Evolutionary conservation across 1,139 yeast genomes (phyloP), one percentile per base, ranked within the genome.

Genomic region (Pichia sp.): DNA sequence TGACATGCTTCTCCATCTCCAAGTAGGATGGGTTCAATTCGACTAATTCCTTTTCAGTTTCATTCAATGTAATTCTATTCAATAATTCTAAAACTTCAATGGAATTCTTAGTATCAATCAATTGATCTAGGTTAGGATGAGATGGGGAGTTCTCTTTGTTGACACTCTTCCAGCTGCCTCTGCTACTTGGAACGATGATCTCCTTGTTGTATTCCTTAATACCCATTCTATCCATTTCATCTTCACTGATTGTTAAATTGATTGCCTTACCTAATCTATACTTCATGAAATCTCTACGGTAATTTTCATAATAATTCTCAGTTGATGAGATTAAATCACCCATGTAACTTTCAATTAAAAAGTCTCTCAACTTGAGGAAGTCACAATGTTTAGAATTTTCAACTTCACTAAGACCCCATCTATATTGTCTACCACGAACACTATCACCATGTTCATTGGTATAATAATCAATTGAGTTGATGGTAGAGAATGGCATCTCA

Each of bases 341-440:
- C 73, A 84, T 73, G 55, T 83, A 70, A 22, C 73, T 71, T 3
- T 73, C 68, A 64, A 83, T 67, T 36, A 84, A 60, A 9, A 81
- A 61, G 12, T 73, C 70, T 54, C 81, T 75, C 51, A 88, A 69
- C 32, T 67, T 67, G 9, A 63, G 49, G 55, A 85, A 84, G 60
- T 88, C 95, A 64, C 94, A 81, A 59, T 82, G 86, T 4, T 62
- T 58, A 2, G 72, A 72, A 57, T 86, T 81, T 53, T 83, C 90
- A 34, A 84, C 79, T 53, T 86, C 89, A 5, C 84, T 83, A 22
- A 72, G 49, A 0, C 96, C 96, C 94, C 95, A 87, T 11, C 68
- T 71, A 63, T 85, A 87, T 53, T 72, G 69, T 56, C 96, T 74
- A 4, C 89, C 93, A 51, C 83, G 70, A 4, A 81, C 79, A 2